These are phyloP conservation scores for Cerioporus squamosus DNA, from an alignment of 1,284 basidiomycete genomes.

Conservation along the genomic window DNA sequence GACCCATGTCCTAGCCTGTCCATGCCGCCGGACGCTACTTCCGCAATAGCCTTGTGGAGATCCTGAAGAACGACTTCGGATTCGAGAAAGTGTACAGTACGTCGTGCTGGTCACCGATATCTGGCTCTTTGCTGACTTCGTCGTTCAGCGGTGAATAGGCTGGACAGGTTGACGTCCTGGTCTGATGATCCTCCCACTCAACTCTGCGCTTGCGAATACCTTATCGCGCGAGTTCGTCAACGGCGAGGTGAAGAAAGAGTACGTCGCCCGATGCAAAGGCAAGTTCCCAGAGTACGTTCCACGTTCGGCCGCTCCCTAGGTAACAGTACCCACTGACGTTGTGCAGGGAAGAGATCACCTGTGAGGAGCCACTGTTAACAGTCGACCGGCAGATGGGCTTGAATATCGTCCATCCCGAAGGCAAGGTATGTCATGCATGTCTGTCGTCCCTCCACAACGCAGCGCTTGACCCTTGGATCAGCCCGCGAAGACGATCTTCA, in stretches of 20 bases:
- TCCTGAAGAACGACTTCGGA: conserved; percentile 86
- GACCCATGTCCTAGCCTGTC: conserved; percentile 62
- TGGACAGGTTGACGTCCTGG: conserved; percentile 96
- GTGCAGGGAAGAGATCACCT: conserved; percentile 76
- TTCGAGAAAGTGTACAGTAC: conserved; percentile 84
- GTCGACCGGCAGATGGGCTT: conserved; percentile 96
- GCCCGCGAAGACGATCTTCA: conserved; percentile 92
- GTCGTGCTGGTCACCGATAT: conserved; percentile 36
- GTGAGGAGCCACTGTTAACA: conserved; percentile 88
- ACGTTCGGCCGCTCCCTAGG: background rate
- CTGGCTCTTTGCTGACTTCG: background rate
- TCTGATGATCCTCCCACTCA: conserved; percentile 92
- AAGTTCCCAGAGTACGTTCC: conserved; percentile 78
- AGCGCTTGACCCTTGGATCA: conserved; percentile 33
- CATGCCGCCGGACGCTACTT: conserved; percentile 90
- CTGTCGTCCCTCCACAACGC: too few relatives aligned
- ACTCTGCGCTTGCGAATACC: conserved; percentile 68
- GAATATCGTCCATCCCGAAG: conserved; percentile 93
- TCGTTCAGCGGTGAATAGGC: conserved; percentile 83
- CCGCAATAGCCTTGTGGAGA: conserved; percentile 87
- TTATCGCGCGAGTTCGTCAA: conserved; percentile 85
- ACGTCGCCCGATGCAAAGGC: conserved; percentile 86
- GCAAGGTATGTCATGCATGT: conserved; percentile 67
- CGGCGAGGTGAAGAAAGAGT: conserved; percentile 87
- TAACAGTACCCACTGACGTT: background rate